Evolutionary conservation across 345 rosid species (phyloP).

Genomic region (Salix purpurea): DNA sequence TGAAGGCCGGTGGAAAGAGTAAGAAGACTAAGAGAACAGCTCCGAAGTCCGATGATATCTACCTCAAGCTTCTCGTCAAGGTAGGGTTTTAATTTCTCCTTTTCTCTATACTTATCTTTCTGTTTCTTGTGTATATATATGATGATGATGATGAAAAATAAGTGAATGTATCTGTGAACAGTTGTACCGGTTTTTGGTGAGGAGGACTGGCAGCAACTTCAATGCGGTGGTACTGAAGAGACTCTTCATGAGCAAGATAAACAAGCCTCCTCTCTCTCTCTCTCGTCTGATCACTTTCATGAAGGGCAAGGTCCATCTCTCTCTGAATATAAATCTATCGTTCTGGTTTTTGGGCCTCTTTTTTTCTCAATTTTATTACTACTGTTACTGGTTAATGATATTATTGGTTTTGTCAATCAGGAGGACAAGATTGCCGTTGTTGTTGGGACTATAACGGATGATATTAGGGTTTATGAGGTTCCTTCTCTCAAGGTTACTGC

Average conservation of each 20-base stretch:
- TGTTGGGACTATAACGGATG: constrained; percentile 86
- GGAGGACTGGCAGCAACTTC: constrained; percentile 93
- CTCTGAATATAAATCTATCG: background rate
- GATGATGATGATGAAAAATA: background rate
- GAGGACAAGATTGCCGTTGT: constrained; percentile 77
- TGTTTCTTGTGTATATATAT: background rate
- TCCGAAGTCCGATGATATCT: constrained; percentile 89
- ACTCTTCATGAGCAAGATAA: constrained; percentile 90
- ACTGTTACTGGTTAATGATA: background rate
- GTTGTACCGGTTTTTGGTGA: constrained; percentile 86
- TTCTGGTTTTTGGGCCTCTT: background rate
- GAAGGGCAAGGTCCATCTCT: constrained; percentile 58
- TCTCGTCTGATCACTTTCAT: constrained; percentile 64
- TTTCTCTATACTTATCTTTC: background rate
- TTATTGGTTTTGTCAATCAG: constrained; percentile 26
- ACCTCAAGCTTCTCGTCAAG: constrained; percentile 94
- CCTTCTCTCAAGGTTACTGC: constrained; percentile 86
- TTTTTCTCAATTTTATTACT: background rate
- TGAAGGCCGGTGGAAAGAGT: constrained; percentile 96
- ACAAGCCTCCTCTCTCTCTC: constrained; percentile 88
- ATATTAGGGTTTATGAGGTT: constrained; percentile 69
- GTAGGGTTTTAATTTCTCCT: constrained; percentile 23
- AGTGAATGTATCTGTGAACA: constrained; percentile 16
- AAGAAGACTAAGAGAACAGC: constrained; percentile 90
- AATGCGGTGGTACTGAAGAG: constrained; percentile 88